Conservation (phyloP, 768 basidiomycete species). For the Leccinellum luteum region DNA sequence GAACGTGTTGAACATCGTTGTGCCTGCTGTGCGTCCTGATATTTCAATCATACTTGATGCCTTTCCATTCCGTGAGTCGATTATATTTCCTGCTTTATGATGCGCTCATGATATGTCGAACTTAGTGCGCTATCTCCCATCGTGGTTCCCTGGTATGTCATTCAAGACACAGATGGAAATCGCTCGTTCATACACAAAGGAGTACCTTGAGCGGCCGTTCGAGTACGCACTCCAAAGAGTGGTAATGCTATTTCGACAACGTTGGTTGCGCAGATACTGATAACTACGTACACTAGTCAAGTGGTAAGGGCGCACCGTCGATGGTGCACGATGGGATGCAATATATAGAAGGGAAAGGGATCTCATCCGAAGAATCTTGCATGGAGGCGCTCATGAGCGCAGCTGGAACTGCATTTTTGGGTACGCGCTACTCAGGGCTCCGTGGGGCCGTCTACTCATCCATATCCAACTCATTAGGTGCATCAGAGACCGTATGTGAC, state of each 20-base stretch:
- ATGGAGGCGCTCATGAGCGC: conserved; percentile 1
- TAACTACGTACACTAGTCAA: not conserved
- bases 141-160: conserved; percentile 14
- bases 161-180: conserved; percentile 4
- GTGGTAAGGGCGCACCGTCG: not conserved
- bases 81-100: not conserved
- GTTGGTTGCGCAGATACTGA: not conserved
- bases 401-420: conserved; percentile 5
- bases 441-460: not conserved
- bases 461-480: not conserved
- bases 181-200: not conserved
- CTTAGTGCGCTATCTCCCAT: conserved; percentile 4
- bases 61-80: not conserved
- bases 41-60: not conserved
- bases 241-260: not conserved
- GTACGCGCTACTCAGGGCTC: not conserved
- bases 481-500: conserved; percentile 8
- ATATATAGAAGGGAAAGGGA: not conserved
- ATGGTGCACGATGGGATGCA: conserved; percentile 2
- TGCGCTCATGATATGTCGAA: not conserved
- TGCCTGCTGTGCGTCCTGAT: not conserved
- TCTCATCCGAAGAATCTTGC: not conserved
- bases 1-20: not conserved
- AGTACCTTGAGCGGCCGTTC: conserved; percentile 6
- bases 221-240: not conserved